phyloP scores from a whole-genome alignment of 2,329 filamentous ascomycete genomes.

The Fusarium equiseti region DNA sequence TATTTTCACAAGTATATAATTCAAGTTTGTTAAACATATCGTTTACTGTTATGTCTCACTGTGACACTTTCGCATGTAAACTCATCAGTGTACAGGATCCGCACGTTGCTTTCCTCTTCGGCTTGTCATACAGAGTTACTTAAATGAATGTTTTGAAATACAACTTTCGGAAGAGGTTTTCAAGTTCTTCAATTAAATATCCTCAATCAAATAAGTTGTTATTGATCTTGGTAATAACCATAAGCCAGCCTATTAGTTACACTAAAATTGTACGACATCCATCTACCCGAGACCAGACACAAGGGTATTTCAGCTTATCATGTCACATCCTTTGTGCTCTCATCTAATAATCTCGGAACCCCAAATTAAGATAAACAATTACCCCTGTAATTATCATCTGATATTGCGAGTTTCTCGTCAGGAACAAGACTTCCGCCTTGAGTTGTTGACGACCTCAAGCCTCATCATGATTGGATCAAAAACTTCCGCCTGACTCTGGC shows the following conservation, averaged over 20 bases:
- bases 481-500: conserved; percentile 39
- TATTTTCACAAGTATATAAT: background rate
- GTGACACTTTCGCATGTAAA: background rate
- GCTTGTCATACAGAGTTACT: background rate
- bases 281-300: background rate
- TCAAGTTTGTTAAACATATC: background rate
- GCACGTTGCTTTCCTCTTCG: background rate
- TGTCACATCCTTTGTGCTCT: conserved; percentile 3
- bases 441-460: background rate
- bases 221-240: background rate
- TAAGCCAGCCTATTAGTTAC: background rate
- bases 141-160: background rate
- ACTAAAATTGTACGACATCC: background rate
- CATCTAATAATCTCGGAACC: background rate
- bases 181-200: background rate
- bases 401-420: background rate
- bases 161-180: background rate
- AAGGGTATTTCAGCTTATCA: background rate
- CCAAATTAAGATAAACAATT: background rate
- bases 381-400: background rate
- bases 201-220: background rate
- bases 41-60: background rate
- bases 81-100: background rate
- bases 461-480: conserved; percentile 11
- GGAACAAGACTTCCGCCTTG: background rate